These are phyloP conservation scores for Petrea volubilis DNA, from an alignment of 257 asterid genomes.

Conservation along the genomic window DNA sequence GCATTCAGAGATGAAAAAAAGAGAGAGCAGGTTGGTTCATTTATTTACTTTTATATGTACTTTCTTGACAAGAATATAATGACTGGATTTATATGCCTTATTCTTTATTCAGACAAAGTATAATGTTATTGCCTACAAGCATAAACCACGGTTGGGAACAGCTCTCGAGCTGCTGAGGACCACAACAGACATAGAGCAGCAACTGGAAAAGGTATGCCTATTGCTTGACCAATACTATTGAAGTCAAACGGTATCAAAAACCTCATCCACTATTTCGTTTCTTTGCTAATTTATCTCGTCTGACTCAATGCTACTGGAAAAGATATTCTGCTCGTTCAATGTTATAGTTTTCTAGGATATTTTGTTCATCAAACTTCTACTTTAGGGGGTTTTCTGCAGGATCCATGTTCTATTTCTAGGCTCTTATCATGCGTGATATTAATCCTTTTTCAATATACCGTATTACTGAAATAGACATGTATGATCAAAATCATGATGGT, in stretches of 20 bases:
- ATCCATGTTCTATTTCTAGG: too few species aligned
- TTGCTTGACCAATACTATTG: neutral
- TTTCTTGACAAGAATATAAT: neutral
- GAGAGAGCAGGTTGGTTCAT: slow-evolving; percentile 51
- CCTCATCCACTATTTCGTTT: neutral
- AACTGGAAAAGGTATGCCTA: slow-evolving; percentile 54
- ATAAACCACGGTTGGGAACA: slow-evolving; percentile 78
- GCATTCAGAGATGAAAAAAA: slow-evolving; percentile 75
- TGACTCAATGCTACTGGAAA: neutral
- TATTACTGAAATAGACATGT: too few species aligned
- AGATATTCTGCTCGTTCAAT: too few species aligned
- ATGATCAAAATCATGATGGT: too few species aligned
- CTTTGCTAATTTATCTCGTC: neutral
- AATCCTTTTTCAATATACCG: too few species aligned
- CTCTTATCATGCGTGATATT: too few species aligned
- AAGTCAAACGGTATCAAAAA: neutral
- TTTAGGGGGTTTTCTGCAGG: too few species aligned
- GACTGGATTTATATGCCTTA: neutral
- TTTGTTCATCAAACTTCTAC: too few species aligned
- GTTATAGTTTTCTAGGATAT: neutral
- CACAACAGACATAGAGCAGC: slow-evolving; percentile 62
- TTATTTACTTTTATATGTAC: slow-evolving; percentile 6
- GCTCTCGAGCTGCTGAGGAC: slow-evolving; percentile 76
- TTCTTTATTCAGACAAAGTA: slow-evolving; percentile 51
- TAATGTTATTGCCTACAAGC: slow-evolving; percentile 64